These are phyloP conservation scores for Malus asiatica DNA, from an alignment of 306 rosid genomes.

Conservation along the genomic window DNA sequence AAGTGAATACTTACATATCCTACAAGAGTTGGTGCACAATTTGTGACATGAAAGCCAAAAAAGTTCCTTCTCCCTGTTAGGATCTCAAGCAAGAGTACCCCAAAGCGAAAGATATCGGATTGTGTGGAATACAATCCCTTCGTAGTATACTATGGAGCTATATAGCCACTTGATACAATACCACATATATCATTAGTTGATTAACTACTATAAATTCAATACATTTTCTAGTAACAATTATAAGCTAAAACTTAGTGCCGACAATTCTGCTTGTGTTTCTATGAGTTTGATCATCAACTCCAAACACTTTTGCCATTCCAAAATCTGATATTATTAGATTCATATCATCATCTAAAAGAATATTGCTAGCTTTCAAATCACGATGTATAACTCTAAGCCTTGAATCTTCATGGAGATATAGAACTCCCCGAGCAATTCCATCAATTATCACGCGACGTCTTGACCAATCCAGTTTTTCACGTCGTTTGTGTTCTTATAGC, in stretches of 20 bases:
- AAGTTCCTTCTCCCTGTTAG: constrained; percentile 5
- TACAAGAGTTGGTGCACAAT: neutral
- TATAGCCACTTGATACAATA: constrained; percentile 25
- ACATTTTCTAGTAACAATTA: too few species aligned
- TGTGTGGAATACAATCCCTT: constrained; percentile 13
- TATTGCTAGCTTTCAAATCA: constrained; percentile 39
- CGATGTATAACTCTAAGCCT: constrained; percentile 35
- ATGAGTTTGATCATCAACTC: neutral
- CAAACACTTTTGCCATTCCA: constrained; percentile 35
- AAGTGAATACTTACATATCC: neutral
- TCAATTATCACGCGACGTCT: constrained; percentile 24
- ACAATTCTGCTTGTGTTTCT: constrained; percentile 26
- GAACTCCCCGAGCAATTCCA: constrained; percentile 37
- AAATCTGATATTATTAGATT: constrained; percentile 43
- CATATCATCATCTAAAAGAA: constrained; percentile 26
- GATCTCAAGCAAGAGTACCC: constrained; percentile 30
- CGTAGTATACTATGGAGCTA: constrained; percentile 32
- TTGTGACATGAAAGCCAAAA: neutral
- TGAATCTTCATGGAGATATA: constrained; percentile 46
- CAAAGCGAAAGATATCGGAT: constrained; percentile 35
- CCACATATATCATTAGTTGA: too few species aligned
- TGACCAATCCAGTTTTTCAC: constrained; percentile 27
- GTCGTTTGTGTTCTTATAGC: constrained; percentile 15
- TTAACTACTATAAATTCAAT: too few species aligned
- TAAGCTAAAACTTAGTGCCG: constrained; percentile 35